Evolutionary conservation across 164 flowering plant species (phyloP).

Genomic region (Dillenia turbinata): DNA sequence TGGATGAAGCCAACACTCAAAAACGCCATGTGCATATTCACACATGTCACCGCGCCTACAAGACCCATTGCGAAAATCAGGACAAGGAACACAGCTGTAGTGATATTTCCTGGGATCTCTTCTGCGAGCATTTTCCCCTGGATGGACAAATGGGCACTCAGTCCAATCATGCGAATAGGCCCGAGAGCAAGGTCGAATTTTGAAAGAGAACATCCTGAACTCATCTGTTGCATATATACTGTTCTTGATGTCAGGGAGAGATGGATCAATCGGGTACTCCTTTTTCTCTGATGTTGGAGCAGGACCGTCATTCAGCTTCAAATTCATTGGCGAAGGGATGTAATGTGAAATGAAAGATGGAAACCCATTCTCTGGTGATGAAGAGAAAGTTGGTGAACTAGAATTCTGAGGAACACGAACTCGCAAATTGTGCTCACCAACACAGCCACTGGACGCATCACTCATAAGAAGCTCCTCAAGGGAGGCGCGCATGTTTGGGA

Average conservation of each 20-base stretch:
- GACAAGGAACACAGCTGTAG: slow-evolving; percentile 71
- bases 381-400: slow-evolving; percentile 27
- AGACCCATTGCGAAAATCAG: slow-evolving; percentile 55
- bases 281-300: slow-evolving; percentile 34
- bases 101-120: slow-evolving; percentile 61
- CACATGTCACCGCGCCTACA: slow-evolving; percentile 59
- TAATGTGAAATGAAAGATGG: slow-evolving; percentile 22
- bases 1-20: slow-evolving; percentile 74
- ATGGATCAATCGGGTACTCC: slow-evolving; percentile 54
- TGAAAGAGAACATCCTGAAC: slow-evolving; percentile 63
- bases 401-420: slow-evolving; percentile 18
- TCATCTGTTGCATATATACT: slow-evolving; percentile 59
- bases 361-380: slow-evolving; percentile 25
- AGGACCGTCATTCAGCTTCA: slow-evolving; percentile 17
- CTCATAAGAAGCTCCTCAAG: slow-evolving; percentile 28
- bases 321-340: slow-evolving; percentile 13
- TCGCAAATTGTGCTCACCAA: slow-evolving; percentile 11
- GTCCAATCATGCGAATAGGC: slow-evolving; percentile 79
- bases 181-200: slow-evolving; percentile 60
- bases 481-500: slow-evolving; percentile 17
- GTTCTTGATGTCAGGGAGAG: slow-evolving; percentile 62
- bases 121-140: slow-evolving; percentile 67
- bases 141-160: slow-evolving; percentile 72
- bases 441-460: slow-evolving; percentile 11
- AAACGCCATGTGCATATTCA: slow-evolving; percentile 73